Conservation (phyloP, 1,284 basidiomycete species). For the Trichosporon ovoides region DNA sequence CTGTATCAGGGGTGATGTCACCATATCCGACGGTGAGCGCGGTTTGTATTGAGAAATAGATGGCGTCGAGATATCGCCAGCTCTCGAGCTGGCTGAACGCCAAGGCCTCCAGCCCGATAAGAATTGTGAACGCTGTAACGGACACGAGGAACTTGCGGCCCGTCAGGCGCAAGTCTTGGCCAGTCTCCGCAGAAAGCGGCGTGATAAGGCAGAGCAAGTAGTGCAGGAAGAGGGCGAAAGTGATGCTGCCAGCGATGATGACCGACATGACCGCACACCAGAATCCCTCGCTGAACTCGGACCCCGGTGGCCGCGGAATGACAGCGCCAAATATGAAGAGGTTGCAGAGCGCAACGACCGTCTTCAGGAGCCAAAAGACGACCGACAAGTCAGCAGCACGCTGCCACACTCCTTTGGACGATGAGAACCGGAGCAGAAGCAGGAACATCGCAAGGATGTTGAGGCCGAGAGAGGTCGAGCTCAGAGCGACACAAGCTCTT, state of each 20-base stretch:
- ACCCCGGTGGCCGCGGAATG: conserved; percentile 34
- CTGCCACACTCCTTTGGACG: conserved; percentile 22
- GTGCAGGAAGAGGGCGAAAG: conserved; percentile 42
- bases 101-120: conserved; percentile 42
- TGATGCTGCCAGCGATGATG: conserved; percentile 45
- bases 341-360: conserved; percentile 47
- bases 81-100: conserved; percentile 41
- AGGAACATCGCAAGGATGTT: conserved; percentile 50
- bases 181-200: conserved; percentile 20
- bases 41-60: conserved; percentile 31
- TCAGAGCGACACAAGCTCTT: conserved; percentile 43
- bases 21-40: conserved; percentile 48
- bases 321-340: conserved; percentile 36
- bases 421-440: conserved; percentile 49
- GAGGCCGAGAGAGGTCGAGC: conserved; percentile 46
- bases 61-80: conserved; percentile 44
- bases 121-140: conserved; percentile 44
- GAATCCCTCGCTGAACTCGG: conserved; percentile 46
- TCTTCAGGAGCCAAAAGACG: conserved; percentile 50
- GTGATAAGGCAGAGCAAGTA: conserved; percentile 39
- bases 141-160: conserved; percentile 50
- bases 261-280: conserved; percentile 51
- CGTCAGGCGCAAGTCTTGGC: conserved; percentile 35
- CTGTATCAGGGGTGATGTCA: conserved; percentile 35
- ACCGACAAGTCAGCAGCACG: conserved; percentile 33